These are phyloP conservation scores for Ophiocordyceps unilateralis DNA, from an alignment of 2,329 filamentous ascomycete species.

Conservation along the genomic window DNA sequence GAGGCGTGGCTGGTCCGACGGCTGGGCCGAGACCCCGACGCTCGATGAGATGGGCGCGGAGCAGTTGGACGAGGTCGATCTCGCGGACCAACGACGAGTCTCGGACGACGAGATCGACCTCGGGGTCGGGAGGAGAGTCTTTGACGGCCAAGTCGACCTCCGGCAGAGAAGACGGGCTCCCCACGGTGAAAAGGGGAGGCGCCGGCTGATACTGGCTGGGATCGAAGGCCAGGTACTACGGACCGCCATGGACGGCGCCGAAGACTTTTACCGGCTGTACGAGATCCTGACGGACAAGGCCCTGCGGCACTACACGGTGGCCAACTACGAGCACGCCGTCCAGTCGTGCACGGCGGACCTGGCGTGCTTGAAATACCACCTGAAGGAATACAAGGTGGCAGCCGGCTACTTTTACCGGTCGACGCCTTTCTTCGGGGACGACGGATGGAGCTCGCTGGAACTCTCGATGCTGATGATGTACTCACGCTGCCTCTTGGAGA, in stretches of 20 bases:
- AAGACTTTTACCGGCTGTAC: constrained; percentile 49
- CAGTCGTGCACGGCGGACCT: constrained; percentile 70
- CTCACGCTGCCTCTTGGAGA: constrained; percentile 59
- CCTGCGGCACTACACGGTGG: constrained; percentile 65
- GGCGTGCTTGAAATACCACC: constrained; percentile 64
- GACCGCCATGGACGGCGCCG: constrained; percentile 41
- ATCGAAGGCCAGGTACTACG: constrained; percentile 33
- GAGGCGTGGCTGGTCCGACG: constrained; percentile 57
- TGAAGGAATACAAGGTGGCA: constrained; percentile 56
- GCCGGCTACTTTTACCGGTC: constrained; percentile 63
- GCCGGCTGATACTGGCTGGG: constrained; percentile 8
- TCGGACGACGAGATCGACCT: constrained; percentile 11
- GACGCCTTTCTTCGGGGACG: constrained; percentile 61
- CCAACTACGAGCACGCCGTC: constrained; percentile 60
- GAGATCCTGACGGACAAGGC: constrained; percentile 72
- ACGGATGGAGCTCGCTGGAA: constrained; percentile 65
- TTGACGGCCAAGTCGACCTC: background rate
- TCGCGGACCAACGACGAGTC: constrained; percentile 20
- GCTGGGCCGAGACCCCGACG: constrained; percentile 47
- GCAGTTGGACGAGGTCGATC: constrained; percentile 39
- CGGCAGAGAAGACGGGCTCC: background rate
- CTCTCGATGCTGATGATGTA: constrained; percentile 76
- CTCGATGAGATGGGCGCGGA: constrained; percentile 25
- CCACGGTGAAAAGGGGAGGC: background rate
- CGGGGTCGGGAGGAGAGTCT: background rate